Conservation (phyloP, 2,329 filamentous ascomycete genomes). For the Microdochium trichocladiopsis region DNA sequence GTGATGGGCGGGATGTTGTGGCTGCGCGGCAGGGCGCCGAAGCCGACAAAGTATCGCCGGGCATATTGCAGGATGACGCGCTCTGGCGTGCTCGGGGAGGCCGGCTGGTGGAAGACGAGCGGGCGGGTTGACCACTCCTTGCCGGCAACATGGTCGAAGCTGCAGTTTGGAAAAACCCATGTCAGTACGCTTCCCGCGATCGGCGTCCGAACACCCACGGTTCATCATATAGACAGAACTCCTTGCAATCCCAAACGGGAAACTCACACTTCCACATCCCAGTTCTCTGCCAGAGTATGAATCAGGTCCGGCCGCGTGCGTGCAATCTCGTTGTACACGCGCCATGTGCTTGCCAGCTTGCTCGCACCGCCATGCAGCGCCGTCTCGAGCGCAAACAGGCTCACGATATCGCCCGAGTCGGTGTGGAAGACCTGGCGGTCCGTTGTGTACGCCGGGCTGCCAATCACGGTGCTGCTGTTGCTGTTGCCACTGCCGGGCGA, state of each 20-base stretch:
- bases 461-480: conserved; percentile 30
- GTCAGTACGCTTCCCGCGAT: too few relatives aligned
- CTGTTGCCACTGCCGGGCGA: conserved; percentile 8
- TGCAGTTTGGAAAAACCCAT: too few relatives aligned
- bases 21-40: conserved; percentile 44
- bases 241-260: too few relatives aligned
- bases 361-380: conserved; percentile 50
- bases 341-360: conserved; percentile 49
- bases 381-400: conserved; percentile 45
- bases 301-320: conserved; percentile 52
- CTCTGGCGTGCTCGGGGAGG: conserved; percentile 35
- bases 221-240: too few relatives aligned
- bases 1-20: conserved; percentile 48
- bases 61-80: conserved; percentile 54
- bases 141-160: conserved; percentile 38
- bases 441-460: conserved; percentile 50
- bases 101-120: conserved; percentile 48
- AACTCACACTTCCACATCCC: conserved; percentile 38
- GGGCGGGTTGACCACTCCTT: conserved; percentile 41
- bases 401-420: conserved; percentile 51
- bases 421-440: conserved; percentile 60
- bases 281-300: conserved; percentile 43
- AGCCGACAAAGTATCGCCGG: conserved; percentile 51
- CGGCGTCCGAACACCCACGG: too few relatives aligned
- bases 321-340: conserved; percentile 57